Conservation (phyloP, 352 stramenopile species). For the Globisporangium radiosum region DNA sequence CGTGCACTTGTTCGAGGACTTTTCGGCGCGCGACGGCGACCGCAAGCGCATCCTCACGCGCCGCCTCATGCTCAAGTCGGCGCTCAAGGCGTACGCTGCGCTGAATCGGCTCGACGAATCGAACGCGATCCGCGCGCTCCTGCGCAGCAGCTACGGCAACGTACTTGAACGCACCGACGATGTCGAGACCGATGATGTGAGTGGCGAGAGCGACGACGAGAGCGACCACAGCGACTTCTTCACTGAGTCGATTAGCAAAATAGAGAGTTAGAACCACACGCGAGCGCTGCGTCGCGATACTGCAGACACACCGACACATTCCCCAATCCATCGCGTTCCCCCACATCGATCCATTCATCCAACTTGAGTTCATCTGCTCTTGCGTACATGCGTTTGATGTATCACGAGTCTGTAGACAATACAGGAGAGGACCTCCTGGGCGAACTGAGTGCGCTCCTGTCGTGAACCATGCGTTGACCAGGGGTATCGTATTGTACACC, state of each 20-base stretch:
- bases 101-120: constrained; percentile 56
- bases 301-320: too few species aligned
- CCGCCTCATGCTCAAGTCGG: constrained; percentile 56
- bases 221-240: constrained; percentile 17
- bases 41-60: constrained; percentile 48
- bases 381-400: too few species aligned
- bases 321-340: too few species aligned
- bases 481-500: too few species aligned
- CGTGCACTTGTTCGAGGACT: constrained; percentile 70
- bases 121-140: constrained; percentile 44
- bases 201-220: constrained; percentile 16
- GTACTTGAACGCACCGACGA: constrained; percentile 15
- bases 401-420: too few species aligned
- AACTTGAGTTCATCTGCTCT: too few species aligned
- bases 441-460: too few species aligned
- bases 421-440: too few species aligned
- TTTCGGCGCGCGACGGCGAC: constrained; percentile 49
- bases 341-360: too few species aligned
- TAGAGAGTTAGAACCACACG: constrained; percentile 16
- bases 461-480: too few species aligned
- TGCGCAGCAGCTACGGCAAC: constrained; percentile 28
- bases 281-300: too few species aligned
- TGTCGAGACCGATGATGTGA: constrained; percentile 5
- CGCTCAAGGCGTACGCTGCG: constrained; percentile 39
- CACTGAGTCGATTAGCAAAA: constrained; percentile 19